Conservation (phyloP, 768 basidiomycete species). For the Sporobolomyces phaffii region DNA sequence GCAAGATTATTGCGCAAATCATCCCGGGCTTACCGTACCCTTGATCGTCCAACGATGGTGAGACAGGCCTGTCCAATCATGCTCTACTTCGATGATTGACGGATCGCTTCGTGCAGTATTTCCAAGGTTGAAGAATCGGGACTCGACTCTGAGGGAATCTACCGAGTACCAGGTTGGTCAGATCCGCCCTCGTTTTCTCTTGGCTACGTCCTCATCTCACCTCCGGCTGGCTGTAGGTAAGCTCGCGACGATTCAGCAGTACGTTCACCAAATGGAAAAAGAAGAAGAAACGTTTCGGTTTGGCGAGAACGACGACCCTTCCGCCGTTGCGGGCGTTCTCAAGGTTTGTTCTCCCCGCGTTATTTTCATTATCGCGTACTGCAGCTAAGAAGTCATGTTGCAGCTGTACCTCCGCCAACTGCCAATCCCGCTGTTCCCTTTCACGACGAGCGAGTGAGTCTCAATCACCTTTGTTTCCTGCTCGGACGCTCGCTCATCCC, state of each 20-base stretch:
- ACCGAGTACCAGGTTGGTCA: conserved; percentile 36
- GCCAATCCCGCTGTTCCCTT: conserved; percentile 38
- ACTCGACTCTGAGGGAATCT: conserved; percentile 40
- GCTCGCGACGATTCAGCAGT: conserved; percentile 33
- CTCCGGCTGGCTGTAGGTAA: conserved; percentile 19
- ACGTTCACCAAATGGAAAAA: conserved; percentile 40
- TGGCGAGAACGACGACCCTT: conserved; percentile 31
- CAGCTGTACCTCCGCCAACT: conserved; percentile 43
- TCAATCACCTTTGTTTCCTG: no score
- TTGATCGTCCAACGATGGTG: conserved; percentile 35
- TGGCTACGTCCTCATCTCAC: no score
- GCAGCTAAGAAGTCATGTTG: neutral
- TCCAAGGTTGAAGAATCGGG: conserved; percentile 34
- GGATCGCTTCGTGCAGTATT: conserved; percentile 6
- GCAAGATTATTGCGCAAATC: conserved; percentile 36
- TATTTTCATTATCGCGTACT: no score
- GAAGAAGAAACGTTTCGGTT: conserved; percentile 40
- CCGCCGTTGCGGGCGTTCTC: conserved; percentile 38
- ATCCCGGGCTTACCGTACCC: conserved; percentile 30
- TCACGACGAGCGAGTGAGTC: conserved; percentile 26
- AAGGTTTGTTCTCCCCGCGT: conserved; percentile 18
- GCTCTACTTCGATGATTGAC: no score
- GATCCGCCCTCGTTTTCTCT: no score
- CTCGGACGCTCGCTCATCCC: no score
- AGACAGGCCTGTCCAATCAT: neutral